Evolutionary conservation across 2,329 filamentous ascomycete species (phyloP).

Genomic region (Aphanocladium album): DNA sequence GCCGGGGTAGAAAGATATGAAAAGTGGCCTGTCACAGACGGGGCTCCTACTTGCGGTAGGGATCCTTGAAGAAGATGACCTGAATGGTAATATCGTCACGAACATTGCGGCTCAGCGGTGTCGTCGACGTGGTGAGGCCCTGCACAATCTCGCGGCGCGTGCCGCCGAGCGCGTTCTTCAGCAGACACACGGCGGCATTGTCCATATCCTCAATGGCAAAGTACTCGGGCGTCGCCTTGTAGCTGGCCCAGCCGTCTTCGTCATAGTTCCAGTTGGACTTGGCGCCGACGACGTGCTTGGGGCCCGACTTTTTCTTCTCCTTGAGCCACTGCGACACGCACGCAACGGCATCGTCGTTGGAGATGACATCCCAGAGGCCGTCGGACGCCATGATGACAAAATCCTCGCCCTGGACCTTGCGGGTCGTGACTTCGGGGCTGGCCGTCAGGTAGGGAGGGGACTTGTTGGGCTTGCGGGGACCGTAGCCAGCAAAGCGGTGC

Average conservation of each 20-base stretch:
- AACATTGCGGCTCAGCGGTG: constrained; percentile 58
- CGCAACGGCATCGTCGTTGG: constrained; percentile 51
- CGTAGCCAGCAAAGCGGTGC: constrained; percentile 46
- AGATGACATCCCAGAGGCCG: constrained; percentile 60
- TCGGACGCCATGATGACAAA: constrained; percentile 65
- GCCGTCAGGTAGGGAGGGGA: constrained; percentile 66
- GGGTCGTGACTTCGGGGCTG: constrained; percentile 58
- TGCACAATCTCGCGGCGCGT: constrained; percentile 68
- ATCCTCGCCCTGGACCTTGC: constrained; percentile 40
- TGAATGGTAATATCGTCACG: constrained; percentile 81
- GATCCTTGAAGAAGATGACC: constrained; percentile 59
- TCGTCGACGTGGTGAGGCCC: constrained; percentile 65
- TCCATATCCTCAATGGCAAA: constrained; percentile 70
- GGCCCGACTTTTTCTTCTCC: constrained; percentile 19
- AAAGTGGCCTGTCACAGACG: background rate
- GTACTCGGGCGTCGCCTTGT: constrained; percentile 38
- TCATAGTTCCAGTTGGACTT: constrained; percentile 11
- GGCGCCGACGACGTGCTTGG: constrained; percentile 19
- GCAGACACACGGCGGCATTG: constrained; percentile 75
- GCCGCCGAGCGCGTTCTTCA: constrained; percentile 76
- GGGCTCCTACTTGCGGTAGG: constrained; percentile 5
- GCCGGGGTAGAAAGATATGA: background rate
- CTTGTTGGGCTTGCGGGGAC: constrained; percentile 36
- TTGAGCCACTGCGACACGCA: constrained; percentile 51
- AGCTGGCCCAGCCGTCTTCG: constrained; percentile 20